Conservation (phyloP, 768 basidiomycete genomes). For the Lepiota venenata region DNA sequence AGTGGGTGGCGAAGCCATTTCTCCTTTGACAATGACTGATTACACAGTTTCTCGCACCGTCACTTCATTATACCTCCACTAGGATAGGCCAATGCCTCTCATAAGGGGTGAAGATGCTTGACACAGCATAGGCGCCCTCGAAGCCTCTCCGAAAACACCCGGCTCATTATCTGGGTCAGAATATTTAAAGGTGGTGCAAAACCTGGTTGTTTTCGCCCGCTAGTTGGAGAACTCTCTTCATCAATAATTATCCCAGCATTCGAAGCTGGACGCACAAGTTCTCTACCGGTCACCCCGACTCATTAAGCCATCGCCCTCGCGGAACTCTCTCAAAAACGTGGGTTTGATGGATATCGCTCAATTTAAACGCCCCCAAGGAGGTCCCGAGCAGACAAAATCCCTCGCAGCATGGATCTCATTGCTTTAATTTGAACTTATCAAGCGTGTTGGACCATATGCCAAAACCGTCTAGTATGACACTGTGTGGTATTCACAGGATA, state of each 20-base stretch:
- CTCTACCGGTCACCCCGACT: slow-evolving; percentile 54
- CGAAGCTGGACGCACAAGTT: slow-evolving; percentile 20
- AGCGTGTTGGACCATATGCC: slow-evolving; percentile 61
- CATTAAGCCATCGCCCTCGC: slow-evolving; percentile 71
- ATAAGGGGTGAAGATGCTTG: slow-evolving; percentile 80
- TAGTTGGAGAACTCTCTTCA: slow-evolving; percentile 54
- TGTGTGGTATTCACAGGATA: slow-evolving; percentile 55
- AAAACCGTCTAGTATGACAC: slow-evolving; percentile 83
- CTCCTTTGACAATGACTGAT: neutral
- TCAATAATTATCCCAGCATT: slow-evolving; percentile 44
- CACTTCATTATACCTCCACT: slow-evolving; percentile 77
- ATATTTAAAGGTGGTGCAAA: slow-evolving; percentile 62
- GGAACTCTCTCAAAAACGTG: slow-evolving; percentile 64
- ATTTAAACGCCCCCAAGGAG: slow-evolving; percentile 60
- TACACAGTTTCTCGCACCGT: slow-evolving; percentile 74
- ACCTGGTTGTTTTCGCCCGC: slow-evolving; percentile 57
- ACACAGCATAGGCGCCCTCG: slow-evolving; percentile 59
- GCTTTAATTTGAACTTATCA: slow-evolving; percentile 53
- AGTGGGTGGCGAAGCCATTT: slow-evolving; percentile 42
- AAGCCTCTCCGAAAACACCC: neutral
- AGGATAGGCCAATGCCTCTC: slow-evolving; percentile 77
- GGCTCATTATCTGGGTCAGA: slow-evolving; percentile 25
- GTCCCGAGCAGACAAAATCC: slow-evolving; percentile 54
- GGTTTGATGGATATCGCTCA: slow-evolving; percentile 82
- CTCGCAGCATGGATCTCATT: slow-evolving; percentile 69